These are phyloP conservation scores for Pleurotus eryngii DNA, from an alignment of 768 basidiomycete species.

Conservation along the genomic window DNA sequence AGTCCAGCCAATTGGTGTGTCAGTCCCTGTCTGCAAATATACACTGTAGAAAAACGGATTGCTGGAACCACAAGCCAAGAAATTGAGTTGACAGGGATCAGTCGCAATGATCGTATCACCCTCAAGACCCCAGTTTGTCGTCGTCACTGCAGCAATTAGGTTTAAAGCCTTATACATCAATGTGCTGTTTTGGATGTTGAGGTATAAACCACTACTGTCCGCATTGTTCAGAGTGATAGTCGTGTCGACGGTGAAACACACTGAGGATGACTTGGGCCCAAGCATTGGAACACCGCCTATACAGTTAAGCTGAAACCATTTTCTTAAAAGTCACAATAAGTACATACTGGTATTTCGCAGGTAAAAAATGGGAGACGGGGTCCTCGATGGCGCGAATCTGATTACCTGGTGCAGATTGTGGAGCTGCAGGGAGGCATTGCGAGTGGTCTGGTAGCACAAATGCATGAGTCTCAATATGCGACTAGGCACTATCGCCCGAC, in stretches of 20 bases:
- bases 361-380: conserved; percentile 55
- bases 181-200: conserved; percentile 42
- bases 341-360: conserved; percentile 42
- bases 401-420: conserved; percentile 30
- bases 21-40: conserved; percentile 50
- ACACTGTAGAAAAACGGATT: conserved; percentile 39
- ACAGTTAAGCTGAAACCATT: no score
- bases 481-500: not conserved
- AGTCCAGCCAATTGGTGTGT: conserved; percentile 35
- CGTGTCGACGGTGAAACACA: conserved; percentile 45
- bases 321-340: no score
- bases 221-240: conserved; percentile 43
- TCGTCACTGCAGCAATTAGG: conserved; percentile 41
- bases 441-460: conserved; percentile 40
- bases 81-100: conserved; percentile 49
- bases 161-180: conserved; percentile 47
- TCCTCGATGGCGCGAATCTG: conserved; percentile 51
- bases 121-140: conserved; percentile 54
- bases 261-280: conserved; percentile 49
- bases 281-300: conserved; percentile 46
- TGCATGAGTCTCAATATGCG: not conserved
- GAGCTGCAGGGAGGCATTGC: conserved; percentile 44
- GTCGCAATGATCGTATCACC: conserved; percentile 59
- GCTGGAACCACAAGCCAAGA: conserved; percentile 47
- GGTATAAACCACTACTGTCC: conserved; percentile 39